Evolutionary conservation across 2,329 filamentous ascomycete genomes (phyloP).

Genomic region (Neophaeococcomyces aloes): DNA sequence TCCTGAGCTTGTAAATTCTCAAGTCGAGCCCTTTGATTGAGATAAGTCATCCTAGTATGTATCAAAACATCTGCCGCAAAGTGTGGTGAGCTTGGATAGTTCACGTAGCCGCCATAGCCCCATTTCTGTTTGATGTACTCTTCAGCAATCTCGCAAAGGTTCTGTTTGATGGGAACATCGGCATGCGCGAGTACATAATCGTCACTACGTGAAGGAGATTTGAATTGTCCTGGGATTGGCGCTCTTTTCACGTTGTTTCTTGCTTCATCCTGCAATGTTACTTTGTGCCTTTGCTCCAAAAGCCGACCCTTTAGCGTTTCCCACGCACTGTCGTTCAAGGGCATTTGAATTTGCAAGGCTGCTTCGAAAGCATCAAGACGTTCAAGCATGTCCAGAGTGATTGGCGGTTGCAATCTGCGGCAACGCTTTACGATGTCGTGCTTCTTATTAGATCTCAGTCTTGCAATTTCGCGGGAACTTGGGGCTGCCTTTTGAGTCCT

Average conservation of each 20-base stretch:
- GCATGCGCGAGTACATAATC: conserved; percentile 7
- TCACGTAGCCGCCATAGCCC: conserved; percentile 53
- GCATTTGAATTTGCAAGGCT: conserved; percentile 57
- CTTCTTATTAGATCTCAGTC: conserved; percentile 51
- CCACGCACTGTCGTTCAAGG: conserved; percentile 61
- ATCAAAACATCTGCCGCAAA: conserved; percentile 64
- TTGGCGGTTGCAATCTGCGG: conserved; percentile 53
- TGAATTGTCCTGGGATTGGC: conserved; percentile 2
- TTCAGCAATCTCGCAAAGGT: conserved; percentile 57
- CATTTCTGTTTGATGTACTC: conserved; percentile 57
- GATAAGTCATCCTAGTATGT: conserved; percentile 58
- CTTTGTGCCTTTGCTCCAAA: conserved; percentile 53
- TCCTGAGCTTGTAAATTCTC: conserved; percentile 39
- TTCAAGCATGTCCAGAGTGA: conserved; percentile 51
- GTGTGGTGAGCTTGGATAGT: conserved; percentile 51
- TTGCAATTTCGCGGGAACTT: conserved; percentile 44
- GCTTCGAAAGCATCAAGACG: conserved; percentile 66
- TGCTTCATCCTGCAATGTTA: conserved; percentile 36
- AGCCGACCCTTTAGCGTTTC: conserved; percentile 57
- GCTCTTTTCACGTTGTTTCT: conserved; percentile 1
- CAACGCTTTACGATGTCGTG: conserved; percentile 64
- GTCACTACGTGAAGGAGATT: conserved; percentile 1
- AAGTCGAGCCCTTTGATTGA: conserved; percentile 48
- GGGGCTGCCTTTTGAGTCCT: conserved; percentile 46
- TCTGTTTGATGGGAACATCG: conserved; percentile 56